phyloP scores from a whole-genome alignment of 495 filamentous ascomycete genomes.

The Penicillium antarcticum region DNA sequence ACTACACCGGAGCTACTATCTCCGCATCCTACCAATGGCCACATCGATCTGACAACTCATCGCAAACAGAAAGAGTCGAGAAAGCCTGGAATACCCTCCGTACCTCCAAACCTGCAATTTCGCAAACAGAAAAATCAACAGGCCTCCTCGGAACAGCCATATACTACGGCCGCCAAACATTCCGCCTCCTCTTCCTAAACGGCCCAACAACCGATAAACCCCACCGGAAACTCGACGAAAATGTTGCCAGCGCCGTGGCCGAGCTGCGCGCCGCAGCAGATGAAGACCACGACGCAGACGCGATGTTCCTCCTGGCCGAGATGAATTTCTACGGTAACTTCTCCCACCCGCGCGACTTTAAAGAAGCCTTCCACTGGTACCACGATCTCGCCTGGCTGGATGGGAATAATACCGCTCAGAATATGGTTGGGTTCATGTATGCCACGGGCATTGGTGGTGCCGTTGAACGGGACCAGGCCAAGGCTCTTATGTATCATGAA shows the following conservation, averaged over 20 bases:
- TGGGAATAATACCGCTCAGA: constrained; percentile 87
- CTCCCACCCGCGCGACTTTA: constrained; percentile 80
- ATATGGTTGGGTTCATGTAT: constrained; percentile 96
- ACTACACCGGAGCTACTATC: neutral
- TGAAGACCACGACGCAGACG: constrained; percentile 71
- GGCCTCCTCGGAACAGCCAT: constrained; percentile 45
- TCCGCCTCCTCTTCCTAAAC: constrained; percentile 52
- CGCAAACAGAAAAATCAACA: constrained; percentile 33
- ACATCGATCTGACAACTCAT: neutral
- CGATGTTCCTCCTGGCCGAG: constrained; percentile 85
- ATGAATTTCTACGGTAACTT: constrained; percentile 98
- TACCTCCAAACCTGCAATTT: constrained; percentile 24
- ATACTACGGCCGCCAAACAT: constrained; percentile 47
- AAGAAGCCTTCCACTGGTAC: constrained; percentile 78
- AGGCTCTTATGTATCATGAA: constrained; percentile 88
- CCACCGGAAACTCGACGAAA: constrained; percentile 27
- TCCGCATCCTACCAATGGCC: neutral
- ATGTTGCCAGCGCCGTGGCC: constrained; percentile 55
- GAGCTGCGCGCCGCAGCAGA: constrained; percentile 73
- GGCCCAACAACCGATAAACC: constrained; percentile 29
- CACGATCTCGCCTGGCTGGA: constrained; percentile 68
- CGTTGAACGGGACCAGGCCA: constrained; percentile 86
- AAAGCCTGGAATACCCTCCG: constrained; percentile 34
- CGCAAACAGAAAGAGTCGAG: constrained; percentile 32
- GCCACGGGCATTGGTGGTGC: constrained; percentile 83